Base-by-base conservation (phyloP, 2,329 filamentous ascomycete species). In the Triangularia verruculosa region DNA sequence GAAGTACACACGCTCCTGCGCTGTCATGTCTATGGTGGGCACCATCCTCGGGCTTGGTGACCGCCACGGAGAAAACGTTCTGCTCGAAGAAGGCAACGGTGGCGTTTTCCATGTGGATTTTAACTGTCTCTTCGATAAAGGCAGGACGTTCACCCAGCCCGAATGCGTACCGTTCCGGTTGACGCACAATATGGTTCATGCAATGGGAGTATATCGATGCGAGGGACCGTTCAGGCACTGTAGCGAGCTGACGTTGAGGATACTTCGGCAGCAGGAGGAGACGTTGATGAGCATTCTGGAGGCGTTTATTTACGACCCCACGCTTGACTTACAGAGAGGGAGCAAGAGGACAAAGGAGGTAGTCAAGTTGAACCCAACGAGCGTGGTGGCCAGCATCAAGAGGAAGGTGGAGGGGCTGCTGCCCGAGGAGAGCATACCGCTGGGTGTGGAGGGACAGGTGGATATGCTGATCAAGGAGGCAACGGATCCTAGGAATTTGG, bases 21-120 rank as follows among this genome's bases (percentile, higher is more conserved):
- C 96, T 11, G 95, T 99, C 69, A 99, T 99, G 93, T 97, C 93
- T n/a, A 99, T 99, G 86, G 92, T 97, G 4, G 95, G 95, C 57
- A 96, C 96, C 62, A 93, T 98, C 57, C 84, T 99, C 4, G 95
- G 90, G 0, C 82, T 99, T 0, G 95, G 95, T 43, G 95, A 99
- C 77, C 89, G 95, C 3, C 95, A 99, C 77, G 94, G 94, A 64
- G 95, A 99, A 76, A 99, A 99, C 76, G 92, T 99, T 61, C 86
- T 97, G 28, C 87, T 99, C 30, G 93, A 98, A 76, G 92, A 98
- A 78, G 90, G 91, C 62, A 96, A 93, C 68, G 95, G 96, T 53
- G 94, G 94, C 59, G 88, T 96, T 2, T 91, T 99, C 77, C 95
- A 99, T 77, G 96, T 99, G 54, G 95, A 99, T 78, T 99, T 99